Evolutionary conservation across 192 early-diverging fungal genomes (phyloP), one percentile per base, ranked within the genome.

Genomic region (Geranomyces variabilis): DNA sequence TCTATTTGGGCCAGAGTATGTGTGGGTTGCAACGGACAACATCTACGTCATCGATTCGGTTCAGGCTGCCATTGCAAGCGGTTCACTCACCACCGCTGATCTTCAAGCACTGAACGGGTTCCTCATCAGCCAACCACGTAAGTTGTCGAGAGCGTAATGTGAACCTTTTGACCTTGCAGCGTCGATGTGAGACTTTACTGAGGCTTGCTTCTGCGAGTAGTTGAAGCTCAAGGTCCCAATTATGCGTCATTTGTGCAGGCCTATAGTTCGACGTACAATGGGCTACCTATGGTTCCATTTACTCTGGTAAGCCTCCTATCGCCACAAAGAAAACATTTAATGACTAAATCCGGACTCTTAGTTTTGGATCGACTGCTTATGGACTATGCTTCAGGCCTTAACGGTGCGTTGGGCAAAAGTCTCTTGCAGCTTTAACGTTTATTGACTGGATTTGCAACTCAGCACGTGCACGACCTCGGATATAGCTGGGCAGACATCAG

Each of bases 1-100:
- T 21, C 3, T 64, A 14, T 64, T 10, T 64, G 63, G 63, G 21
- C 63, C 63, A 3, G 2, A 17, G 8, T 64, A 10, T 21, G 34
- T 45, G 34, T 64, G 63, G 63, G 21, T 64, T 36, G 9, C 6
- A 8, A 17, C 63, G 43, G 63, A 64, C 5, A 29, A 30, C 34
- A 36, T 21, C 10, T 6, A 36, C 9, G 34, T 64, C n/a, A 3
- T 13, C 43, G 34, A 3, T 1, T 12, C 2, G 4, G 3, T 64
- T 13, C 34, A 22, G 43, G 63, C 41, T 3, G 28, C 2, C n/a
- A 29, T 64, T 19, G 14, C 34, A 22, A 22, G 5, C 2, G 63
- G 63, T 3, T 10, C 34, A 2, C 4, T 5, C 4, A 24, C 34
- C 14, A 30, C 34, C 4, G 63, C 63, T 4, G 63, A 64, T 21